Evolutionary conservation across 495 filamentous ascomycete genomes (phyloP).

Genomic region (Talaromyces ruber): DNA sequence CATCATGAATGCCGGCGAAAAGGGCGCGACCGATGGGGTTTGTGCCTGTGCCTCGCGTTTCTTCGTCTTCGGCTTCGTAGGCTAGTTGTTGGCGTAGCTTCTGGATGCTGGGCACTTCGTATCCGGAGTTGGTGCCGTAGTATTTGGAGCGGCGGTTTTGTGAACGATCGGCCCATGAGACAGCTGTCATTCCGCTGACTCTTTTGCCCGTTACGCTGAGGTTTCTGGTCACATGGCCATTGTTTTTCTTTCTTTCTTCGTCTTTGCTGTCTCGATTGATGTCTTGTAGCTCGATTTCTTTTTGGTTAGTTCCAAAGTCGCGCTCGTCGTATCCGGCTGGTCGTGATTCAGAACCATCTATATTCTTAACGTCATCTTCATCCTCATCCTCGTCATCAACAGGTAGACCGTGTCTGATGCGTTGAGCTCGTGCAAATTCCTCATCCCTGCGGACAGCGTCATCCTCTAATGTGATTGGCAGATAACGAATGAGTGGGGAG

Average conservation of each 20-base stretch:
- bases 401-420: conserved; percentile 40
- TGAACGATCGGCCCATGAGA: conserved; percentile 36
- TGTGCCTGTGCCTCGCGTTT: conserved; percentile 51
- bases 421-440: conserved; percentile 74
- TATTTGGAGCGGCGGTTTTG: conserved; percentile 32
- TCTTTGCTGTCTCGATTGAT: conserved; percentile 25
- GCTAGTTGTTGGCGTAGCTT: conserved; percentile 29
- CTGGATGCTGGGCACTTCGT: conserved; percentile 21
- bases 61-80: conserved; percentile 58
- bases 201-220: conserved; percentile 13
- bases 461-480: conserved; percentile 94
- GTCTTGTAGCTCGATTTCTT: conserved; percentile 54
- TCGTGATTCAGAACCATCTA: conserved; percentile 24
- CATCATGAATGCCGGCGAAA: conserved; percentile 79
- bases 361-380: conserved; percentile 39
- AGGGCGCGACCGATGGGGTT: conserved; percentile 62
- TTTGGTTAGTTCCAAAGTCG: conserved; percentile 4
- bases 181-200: conserved; percentile 1
- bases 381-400: conserved; percentile 29
- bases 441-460: conserved; percentile 84
- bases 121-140: conserved; percentile 25
- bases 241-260: conserved; percentile 8
- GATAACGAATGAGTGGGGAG: conserved; percentile 73
- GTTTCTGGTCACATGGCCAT: conserved; percentile 6
- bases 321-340: conserved; percentile 14